Conservation (phyloP, 805 yeast species). For the Yarrowia phangngaensis region DNA sequence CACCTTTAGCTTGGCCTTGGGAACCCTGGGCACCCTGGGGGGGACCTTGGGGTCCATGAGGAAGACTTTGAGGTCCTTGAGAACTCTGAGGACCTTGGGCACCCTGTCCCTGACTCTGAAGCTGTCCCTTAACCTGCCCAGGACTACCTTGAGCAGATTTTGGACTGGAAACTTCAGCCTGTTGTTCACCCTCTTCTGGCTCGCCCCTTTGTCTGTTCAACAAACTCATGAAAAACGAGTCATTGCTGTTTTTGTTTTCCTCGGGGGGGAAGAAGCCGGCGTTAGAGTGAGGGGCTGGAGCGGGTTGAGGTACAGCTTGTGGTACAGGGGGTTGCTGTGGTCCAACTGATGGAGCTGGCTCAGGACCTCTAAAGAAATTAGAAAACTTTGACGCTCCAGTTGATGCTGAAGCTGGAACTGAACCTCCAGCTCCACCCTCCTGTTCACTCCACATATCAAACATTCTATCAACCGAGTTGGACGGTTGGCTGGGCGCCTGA, state of each 20-base stretch:
- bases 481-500: constrained; percentile 1
- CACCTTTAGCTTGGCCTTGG: neutral
- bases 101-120: neutral
- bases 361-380: constrained; percentile 25
- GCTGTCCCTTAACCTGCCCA: neutral
- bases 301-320: too few species aligned
- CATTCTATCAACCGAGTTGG: constrained; percentile 69
- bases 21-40: constrained; percentile 2
- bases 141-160: too few species aligned
- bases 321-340: constrained; percentile 16
- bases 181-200: constrained; percentile 4
- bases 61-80: neutral
- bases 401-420: neutral
- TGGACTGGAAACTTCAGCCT: constrained; percentile 7
- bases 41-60: constrained; percentile 15
- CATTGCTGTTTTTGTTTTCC: constrained; percentile 26
- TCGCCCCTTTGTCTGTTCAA: constrained; percentile 14
- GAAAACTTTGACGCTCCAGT: constrained; percentile 26
- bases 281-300: neutral
- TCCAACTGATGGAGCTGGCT: constrained; percentile 7
- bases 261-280: constrained; percentile 10
- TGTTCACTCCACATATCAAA: constrained; percentile 92
- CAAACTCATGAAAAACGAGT: constrained; percentile 27
- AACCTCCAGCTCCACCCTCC: constrained; percentile 1
- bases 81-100: constrained; percentile 1